Evolutionary conservation across 1,139 yeast genomes (phyloP).

Genomic region (Kodamaea sp.): DNA sequence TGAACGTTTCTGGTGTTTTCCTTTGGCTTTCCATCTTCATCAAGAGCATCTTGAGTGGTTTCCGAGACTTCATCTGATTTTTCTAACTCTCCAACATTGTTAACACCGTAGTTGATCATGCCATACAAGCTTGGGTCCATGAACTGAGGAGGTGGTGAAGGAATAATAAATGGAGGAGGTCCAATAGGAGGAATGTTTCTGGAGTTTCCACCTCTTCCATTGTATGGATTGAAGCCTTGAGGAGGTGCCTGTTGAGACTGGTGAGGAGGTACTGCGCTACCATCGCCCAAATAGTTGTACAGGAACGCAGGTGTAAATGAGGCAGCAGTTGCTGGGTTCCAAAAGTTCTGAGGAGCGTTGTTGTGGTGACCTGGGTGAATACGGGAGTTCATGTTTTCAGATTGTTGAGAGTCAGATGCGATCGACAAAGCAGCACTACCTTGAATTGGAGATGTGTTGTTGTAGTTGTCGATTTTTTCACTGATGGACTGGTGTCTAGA

Average conservation of each 20-base stretch:
- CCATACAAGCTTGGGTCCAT: constrained; percentile 41
- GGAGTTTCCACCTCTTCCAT: constrained; percentile 18
- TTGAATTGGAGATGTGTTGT: constrained; percentile 53
- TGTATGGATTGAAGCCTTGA: constrained; percentile 14
- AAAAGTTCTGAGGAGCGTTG: constrained; percentile 41
- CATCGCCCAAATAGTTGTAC: constrained; percentile 32
- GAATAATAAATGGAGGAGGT: constrained; percentile 45
- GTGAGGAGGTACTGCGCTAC: constrained; percentile 13
- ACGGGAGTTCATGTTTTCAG: constrained; percentile 6
- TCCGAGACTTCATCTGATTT: constrained; percentile 5
- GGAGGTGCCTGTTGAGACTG: constrained; percentile 10
- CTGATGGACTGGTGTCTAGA: constrained; percentile 62
- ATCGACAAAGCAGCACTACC: constrained; percentile 41
- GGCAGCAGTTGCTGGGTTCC: constrained; percentile 68
- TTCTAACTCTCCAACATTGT: background rate
- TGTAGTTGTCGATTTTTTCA: constrained; percentile 64
- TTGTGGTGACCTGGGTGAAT: constrained; percentile 10
- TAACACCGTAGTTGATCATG: constrained; percentile 24
- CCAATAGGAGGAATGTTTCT: constrained; percentile 32
- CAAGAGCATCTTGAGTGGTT: constrained; percentile 4
- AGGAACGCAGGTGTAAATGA: constrained; percentile 51
- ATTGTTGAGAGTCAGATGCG: constrained; percentile 28
- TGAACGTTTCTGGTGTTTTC: constrained; percentile 13
- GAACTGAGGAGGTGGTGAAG: constrained; percentile 38
- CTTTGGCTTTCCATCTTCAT: constrained; percentile 9